Evolutionary conservation across 306 rosid species (phyloP), one percentile per base, ranked within the genome.

Genomic region (Quercus parvula): DNA sequence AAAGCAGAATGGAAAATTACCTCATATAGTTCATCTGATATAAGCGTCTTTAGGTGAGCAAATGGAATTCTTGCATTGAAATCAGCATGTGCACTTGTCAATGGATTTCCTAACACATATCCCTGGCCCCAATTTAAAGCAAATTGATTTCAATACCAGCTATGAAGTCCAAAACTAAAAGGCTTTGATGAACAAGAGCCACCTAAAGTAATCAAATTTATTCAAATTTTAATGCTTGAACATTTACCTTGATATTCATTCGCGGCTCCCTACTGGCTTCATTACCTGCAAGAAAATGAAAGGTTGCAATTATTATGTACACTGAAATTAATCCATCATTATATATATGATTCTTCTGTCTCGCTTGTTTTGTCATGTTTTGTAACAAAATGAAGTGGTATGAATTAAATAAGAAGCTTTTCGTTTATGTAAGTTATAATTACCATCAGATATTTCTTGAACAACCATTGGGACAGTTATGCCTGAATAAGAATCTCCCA

Each of bases 401-500:
- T 35, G 41, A 61, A 61, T 35, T n/a, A 25, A 11, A 35, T 30
- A 80, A 80, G 31, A 31, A 35, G 75, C 70, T 73, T 1, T 0
- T 61, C 31, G 14, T 3, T 4, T 4, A 14, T 83, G 41, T 35
- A 35, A 35, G 41, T 35, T 35, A 35, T 35, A 35, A 2, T 44
- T 44, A 90, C 94, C 94, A 22, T 85, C 79, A 33, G 75, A 83
- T 70, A 90, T 61, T 83, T 83, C 73, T 22, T 72, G 75, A 41
- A 72, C 82, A 74, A 88, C 52, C 33, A 84, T 72, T 13, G 81
- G 89, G 3, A 74, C 56, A 30, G 22, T 19, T 22, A 81, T 15
- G 49, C 91, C 89, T 5, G 90, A 33, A 52, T 87, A 89, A 2
- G 96, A 91, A 46, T 87, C 87, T 33, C 95, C 92, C 68, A 84